Conservation (phyloP, 768 basidiomycete genomes). For the Ramaria sp. region DNA sequence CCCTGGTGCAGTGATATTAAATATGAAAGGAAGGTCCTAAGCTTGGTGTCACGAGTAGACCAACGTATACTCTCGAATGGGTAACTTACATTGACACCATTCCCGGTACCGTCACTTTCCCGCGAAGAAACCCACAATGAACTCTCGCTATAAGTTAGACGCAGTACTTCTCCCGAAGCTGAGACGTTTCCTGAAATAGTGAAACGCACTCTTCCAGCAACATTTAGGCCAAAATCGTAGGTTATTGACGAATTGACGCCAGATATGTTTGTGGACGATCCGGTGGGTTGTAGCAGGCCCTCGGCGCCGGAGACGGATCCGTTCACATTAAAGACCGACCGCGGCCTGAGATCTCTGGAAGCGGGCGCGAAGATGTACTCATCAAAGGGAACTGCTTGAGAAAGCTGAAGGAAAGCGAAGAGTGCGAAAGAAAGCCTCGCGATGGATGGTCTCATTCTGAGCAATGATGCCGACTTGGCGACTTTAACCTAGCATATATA, state of each 20-base stretch:
- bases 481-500: neutral
- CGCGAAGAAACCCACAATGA: neutral
- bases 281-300: neutral
- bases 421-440: neutral
- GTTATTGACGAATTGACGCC: neutral
- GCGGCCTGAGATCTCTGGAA: neutral
- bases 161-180: neutral
- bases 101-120: slow-evolving; percentile 1
- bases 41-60: neutral
- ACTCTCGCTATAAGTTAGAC: slow-evolving; percentile 3
- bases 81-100: neutral
- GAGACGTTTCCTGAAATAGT: neutral
- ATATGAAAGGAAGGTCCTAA: slow-evolving; percentile 1
- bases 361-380: slow-evolving; percentile 5
- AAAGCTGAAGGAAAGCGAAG: neutral
- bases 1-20: slow-evolving; percentile 15
- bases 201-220: slow-evolving; percentile 1
- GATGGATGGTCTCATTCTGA: neutral
- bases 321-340: neutral
- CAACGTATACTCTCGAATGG: neutral
- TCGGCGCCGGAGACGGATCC: neutral
- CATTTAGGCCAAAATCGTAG: neutral
- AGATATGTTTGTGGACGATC: neutral
- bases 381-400: neutral
- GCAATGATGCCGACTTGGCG: neutral